These are phyloP conservation scores for Fusarium sp. DNA, from an alignment of 2,329 filamentous ascomycete species.

Conservation along the genomic window DNA sequence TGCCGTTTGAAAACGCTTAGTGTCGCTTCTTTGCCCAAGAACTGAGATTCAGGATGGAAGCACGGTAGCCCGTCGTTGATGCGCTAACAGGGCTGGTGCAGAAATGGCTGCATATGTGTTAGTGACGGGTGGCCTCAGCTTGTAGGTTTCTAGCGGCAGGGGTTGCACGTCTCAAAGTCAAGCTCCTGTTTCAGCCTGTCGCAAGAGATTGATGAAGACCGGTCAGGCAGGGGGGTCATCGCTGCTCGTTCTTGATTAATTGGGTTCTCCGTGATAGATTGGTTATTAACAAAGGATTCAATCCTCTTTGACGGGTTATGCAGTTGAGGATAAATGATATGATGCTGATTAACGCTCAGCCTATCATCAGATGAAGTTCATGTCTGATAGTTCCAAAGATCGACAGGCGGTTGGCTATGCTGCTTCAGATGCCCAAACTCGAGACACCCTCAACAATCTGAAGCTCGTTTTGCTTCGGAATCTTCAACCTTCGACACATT, in stretches of 20 bases:
- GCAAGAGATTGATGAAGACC: conserved; percentile 24
- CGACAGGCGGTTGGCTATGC: conserved; percentile 6
- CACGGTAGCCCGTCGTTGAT: conserved; percentile 9
- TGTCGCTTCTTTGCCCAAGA: conserved; percentile 4
- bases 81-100: conserved; percentile 22
- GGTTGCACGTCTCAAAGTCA: conserved; percentile 25
- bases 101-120: conserved; percentile 21
- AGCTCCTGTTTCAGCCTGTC: conserved; percentile 38
- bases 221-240: conserved; percentile 30
- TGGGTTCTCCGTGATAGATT: conserved; percentile 25
- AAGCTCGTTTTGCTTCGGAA: conserved; percentile 23
- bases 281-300: conserved; percentile 10
- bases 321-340: background rate
- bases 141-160: conserved; percentile 9
- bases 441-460: conserved; percentile 4
- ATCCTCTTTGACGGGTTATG: conserved; percentile 12
- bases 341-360: background rate
- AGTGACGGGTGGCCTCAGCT: conserved; percentile 4
- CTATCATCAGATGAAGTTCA: background rate
- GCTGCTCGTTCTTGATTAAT: background rate
- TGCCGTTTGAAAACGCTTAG: background rate
- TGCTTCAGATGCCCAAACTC: conserved; percentile 6
- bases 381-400: conserved; percentile 7
- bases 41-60: conserved; percentile 16
- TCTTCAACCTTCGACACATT: background rate